Percentiles rank a stretch among this genome's conserved stretches.
Evolutionary conservation across 345 rosid genomes (phyloP).

Genomic region (Citrus maxima): DNA sequence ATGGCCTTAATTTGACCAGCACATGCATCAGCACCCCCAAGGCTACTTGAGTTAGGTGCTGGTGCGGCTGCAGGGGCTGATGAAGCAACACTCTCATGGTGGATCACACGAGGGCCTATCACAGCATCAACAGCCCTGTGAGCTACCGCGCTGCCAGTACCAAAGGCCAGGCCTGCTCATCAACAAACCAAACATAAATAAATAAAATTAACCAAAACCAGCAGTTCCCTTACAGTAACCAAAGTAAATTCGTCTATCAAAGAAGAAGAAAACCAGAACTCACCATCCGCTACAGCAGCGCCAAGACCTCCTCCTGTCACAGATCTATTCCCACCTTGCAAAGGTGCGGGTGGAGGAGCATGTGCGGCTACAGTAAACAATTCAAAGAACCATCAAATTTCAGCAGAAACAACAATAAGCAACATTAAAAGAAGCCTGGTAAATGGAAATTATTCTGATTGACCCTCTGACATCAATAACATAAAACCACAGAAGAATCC

Average conservation of each 20-base stretch:
- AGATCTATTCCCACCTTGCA: slow-evolving; percentile 1
- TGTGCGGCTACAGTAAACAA: slow-evolving; percentile 11
- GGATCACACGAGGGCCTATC: slow-evolving; percentile 46
- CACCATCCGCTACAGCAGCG: slow-evolving; percentile 24
- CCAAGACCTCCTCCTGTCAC: slow-evolving; percentile 16
- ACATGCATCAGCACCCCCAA: slow-evolving; percentile 36
- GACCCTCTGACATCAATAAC: too few relatives aligned
- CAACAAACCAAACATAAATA: background rate
- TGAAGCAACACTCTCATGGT: slow-evolving; percentile 39
- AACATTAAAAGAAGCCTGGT: too few relatives aligned
- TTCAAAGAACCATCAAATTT: background rate
- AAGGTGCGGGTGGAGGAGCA: slow-evolving; percentile 23
- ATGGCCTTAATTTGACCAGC: slow-evolving; percentile 39
- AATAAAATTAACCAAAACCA: background rate
- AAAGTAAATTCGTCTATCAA: background rate
- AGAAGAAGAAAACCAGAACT: background rate
- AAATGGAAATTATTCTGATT: too few relatives aligned
- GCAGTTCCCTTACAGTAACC: background rate
- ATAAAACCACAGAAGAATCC: too few relatives aligned
- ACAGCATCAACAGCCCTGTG: slow-evolving; percentile 46
- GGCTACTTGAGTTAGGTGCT: slow-evolving; percentile 12
- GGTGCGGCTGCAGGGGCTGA: slow-evolving; percentile 29
- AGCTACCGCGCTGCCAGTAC: slow-evolving; percentile 44
- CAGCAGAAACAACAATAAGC: background rate
- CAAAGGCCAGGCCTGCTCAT: slow-evolving; percentile 38